phyloP scores from a whole-genome alignment of 116 monocot species.

The Dioscorea cayenensis region DNA sequence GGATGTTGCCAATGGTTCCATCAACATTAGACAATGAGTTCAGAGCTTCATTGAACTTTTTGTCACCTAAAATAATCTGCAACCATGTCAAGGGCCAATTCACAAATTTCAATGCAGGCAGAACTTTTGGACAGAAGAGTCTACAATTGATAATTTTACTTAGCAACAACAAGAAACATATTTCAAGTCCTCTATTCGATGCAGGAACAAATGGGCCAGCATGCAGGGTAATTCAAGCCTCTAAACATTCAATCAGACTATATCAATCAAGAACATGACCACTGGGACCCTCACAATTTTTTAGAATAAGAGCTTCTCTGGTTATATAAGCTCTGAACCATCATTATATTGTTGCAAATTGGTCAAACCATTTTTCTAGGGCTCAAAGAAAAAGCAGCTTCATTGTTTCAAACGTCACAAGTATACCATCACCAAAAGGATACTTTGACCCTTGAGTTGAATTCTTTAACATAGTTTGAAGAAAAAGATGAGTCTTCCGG shows the following conservation, averaged over 20 bases:
- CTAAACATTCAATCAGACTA: not conserved
- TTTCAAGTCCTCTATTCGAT: not conserved
- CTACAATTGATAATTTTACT: not conserved
- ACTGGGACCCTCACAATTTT: not conserved
- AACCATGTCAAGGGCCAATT: constrained; percentile 18
- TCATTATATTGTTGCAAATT: not conserved
- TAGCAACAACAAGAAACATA: not conserved
- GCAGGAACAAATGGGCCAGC: not conserved
- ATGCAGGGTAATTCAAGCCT: not conserved
- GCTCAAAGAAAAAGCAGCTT: not conserved
- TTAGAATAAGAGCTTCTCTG: not conserved
- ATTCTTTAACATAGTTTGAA: constrained; percentile 35
- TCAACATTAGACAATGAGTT: constrained; percentile 45
- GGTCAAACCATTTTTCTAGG: not conserved
- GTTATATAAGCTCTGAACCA: not conserved
- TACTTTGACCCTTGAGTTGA: constrained; percentile 72
- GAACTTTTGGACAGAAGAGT: not conserved
- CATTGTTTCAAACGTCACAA: not conserved
- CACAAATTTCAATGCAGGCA: not conserved
- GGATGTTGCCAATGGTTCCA: constrained; percentile 39
- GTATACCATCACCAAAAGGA: constrained; percentile 19
- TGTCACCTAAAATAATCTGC: constrained; percentile 67
- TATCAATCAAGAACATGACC: not conserved
- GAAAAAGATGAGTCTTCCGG: constrained; percentile 49
- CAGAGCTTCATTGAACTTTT: constrained; percentile 68